A percentile compares a stretch with the other conserved stretches of the same genome.
These are phyloP conservation scores for Telopea speciosissima DNA, from an alignment of 177 flowering plant genomes.

Conservation along the genomic window DNA sequence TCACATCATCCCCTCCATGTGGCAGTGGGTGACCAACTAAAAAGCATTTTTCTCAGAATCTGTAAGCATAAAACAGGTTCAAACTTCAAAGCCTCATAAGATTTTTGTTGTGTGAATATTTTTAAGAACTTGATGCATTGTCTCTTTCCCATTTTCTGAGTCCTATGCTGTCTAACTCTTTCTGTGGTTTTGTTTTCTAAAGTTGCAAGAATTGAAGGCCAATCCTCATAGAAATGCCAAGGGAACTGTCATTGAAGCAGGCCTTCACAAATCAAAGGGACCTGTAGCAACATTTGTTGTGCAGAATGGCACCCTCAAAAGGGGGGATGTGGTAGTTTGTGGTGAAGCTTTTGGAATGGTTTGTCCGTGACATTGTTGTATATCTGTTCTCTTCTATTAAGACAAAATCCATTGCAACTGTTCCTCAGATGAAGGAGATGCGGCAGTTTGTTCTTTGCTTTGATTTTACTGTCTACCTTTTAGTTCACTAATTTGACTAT, in stretches of 20 bases:
- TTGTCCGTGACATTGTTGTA: slow-evolving; percentile 8
- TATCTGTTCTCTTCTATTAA: not conserved
- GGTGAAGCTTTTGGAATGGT: slow-evolving; percentile 99
- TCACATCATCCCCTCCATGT: no score
- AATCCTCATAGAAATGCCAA: slow-evolving; percentile 91
- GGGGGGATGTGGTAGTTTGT: slow-evolving; percentile 79
- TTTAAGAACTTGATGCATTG: no score
- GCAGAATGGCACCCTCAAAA: slow-evolving; percentile 92
- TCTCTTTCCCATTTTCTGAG: not conserved
- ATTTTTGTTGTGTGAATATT: no score
- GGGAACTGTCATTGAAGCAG: slow-evolving; percentile 96
- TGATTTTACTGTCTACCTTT: not conserved
- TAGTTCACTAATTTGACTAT: not conserved
- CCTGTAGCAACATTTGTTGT: slow-evolving; percentile 87
- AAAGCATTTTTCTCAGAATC: no score
- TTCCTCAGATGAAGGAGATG: not conserved
- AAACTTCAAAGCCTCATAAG: no score
- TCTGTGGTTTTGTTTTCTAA: slow-evolving; percentile 9
- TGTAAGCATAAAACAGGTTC: no score
- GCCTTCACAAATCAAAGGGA: slow-evolving; percentile 88
- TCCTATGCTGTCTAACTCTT: slow-evolving; percentile 3
- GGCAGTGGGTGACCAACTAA: no score
- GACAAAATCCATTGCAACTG: not conserved
- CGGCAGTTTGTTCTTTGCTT: not conserved
- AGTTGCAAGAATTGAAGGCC: slow-evolving; percentile 96